Evolutionary conservation across 176 grass and related monocot genomes (phyloP).

Genomic region (Cocos nucifera): DNA sequence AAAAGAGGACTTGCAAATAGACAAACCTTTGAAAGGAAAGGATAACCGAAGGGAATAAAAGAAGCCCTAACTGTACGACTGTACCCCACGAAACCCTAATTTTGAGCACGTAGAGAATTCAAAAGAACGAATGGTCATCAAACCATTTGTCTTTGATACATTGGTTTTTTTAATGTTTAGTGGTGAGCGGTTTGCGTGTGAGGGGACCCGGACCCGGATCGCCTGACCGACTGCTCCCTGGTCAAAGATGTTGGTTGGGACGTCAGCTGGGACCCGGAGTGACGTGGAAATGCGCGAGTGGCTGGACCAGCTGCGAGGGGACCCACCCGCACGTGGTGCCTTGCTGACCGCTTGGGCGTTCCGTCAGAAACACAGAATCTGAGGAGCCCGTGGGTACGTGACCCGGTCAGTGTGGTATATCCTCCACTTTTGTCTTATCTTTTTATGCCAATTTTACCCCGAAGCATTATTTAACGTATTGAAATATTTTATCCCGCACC

Average conservation of each 20-base stretch:
- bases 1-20: too few species aligned
- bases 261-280: constrained; percentile 10
- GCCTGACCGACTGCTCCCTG: constrained; percentile 28
- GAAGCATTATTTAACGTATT: too few species aligned
- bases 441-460: neutral
- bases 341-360: neutral
- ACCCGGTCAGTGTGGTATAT: neutral
- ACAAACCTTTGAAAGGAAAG: too few species aligned
- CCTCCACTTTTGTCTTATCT: neutral
- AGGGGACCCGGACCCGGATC: constrained; percentile 65
- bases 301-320: neutral
- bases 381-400: neutral
- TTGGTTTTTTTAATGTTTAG: too few species aligned
- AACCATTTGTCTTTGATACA: too few species aligned
- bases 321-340: neutral
- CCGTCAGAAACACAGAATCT: neutral
- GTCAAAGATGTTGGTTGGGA: constrained; percentile 32
- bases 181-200: constrained; percentile 19
- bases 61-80: neutral
- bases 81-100: constrained; percentile 8
- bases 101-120: neutral
- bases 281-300: constrained; percentile 28
- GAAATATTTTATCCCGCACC: too few species aligned
- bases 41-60: too few species aligned
- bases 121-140: neutral